Evolutionary conservation across 805 yeast genomes (phyloP).

Genomic region (Phaffomyces thermotolerans): DNA sequence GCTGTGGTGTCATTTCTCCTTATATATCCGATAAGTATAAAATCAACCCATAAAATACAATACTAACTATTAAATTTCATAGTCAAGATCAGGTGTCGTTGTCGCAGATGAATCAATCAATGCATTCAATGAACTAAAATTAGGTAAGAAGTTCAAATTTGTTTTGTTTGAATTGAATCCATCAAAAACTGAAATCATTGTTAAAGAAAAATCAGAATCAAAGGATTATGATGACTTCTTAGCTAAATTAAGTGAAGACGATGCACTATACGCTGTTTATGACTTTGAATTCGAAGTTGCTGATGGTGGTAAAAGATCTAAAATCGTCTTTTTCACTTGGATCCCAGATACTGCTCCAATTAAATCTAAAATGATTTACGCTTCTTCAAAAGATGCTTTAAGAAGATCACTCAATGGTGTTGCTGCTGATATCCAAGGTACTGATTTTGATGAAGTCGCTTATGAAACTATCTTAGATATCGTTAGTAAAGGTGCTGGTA

Average conservation of each 20-base stretch:
- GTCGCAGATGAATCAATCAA: constrained; percentile 85
- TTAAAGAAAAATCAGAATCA: constrained; percentile 73
- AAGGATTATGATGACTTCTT: constrained; percentile 78
- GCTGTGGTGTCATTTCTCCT: background rate
- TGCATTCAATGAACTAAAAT: constrained; percentile 93
- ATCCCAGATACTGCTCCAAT: constrained; percentile 97
- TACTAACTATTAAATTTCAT: background rate
- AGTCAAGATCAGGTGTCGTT: constrained; percentile 49
- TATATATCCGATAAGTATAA: background rate
- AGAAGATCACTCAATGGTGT: constrained; percentile 97
- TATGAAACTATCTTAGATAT: constrained; percentile 87
- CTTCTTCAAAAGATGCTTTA: constrained; percentile 95
- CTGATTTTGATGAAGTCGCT: constrained; percentile 95
- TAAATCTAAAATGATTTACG: constrained; percentile 95
- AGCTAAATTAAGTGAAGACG: constrained; percentile 88
- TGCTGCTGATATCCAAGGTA: constrained; percentile 92
- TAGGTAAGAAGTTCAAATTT: constrained; percentile 84
- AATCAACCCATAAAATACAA: too few species aligned
- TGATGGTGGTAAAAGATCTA: constrained; percentile 91
- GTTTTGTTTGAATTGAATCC: constrained; percentile 77
- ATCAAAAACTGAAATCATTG: constrained; percentile 84
- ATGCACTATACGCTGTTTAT: constrained; percentile 93
- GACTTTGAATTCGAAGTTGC: constrained; percentile 92
- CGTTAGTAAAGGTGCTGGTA: constrained; percentile 47
- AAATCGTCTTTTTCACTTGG: constrained; percentile 75